Percentiles rank a stretch among this genome's conserved stretches.
Evolutionary conservation across 1,284 basidiomycete genomes (phyloP).

Genomic region (Ceratorhiza oryzae-sativae): DNA sequence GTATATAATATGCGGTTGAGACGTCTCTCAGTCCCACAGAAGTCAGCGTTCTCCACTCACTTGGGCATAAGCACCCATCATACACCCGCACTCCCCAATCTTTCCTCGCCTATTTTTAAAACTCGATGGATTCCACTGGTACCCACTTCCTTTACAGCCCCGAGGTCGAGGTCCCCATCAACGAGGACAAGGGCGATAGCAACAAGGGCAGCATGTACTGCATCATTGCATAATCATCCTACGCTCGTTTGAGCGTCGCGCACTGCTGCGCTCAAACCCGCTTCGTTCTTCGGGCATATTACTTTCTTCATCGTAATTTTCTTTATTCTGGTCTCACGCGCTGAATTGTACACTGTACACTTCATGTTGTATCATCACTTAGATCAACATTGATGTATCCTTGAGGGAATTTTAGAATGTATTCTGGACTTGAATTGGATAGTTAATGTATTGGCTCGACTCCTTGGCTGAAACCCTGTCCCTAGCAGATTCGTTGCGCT

Average conservation of each 20-base stretch:
- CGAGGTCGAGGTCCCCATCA: conserved; percentile 5
- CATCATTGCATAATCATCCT: conserved; percentile 23
- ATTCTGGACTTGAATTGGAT: background rate
- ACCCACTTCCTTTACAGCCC: background rate
- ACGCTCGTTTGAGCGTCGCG: too few species aligned
- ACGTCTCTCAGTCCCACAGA: too few species aligned
- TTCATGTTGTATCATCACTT: background rate
- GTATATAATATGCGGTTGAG: too few species aligned
- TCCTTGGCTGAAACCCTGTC: too few species aligned
- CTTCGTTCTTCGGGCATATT: background rate
- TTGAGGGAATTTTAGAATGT: background rate
- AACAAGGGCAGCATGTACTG: background rate
- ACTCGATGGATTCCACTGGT: conserved; percentile 5
- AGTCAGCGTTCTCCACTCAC: too few species aligned
- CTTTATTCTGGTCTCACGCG: background rate
- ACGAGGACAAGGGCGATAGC: conserved; percentile 5
- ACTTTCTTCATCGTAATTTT: background rate
- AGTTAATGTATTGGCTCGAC: background rate
- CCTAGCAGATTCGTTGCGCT: too few species aligned
- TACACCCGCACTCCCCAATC: too few species aligned
- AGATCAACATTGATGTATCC: background rate
- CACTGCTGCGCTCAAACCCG: too few species aligned
- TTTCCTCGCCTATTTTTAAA: too few species aligned
- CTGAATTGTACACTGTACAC: background rate
- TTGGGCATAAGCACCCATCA: too few species aligned